Evolutionary conservation across 768 basidiomycete species (phyloP).

Genomic region (Lactifluus pinguis): DNA sequence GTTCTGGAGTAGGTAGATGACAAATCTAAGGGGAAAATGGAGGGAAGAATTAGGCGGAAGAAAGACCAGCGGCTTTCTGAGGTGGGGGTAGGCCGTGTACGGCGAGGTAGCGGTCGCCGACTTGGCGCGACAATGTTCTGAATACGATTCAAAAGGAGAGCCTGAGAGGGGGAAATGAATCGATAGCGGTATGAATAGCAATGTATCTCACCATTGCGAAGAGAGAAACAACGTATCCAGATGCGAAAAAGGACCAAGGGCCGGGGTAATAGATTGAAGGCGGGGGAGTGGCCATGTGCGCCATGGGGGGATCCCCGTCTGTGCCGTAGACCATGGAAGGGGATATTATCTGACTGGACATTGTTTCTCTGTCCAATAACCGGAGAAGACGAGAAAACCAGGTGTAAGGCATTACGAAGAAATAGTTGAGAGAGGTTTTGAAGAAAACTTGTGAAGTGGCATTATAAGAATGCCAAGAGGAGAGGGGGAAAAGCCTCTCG

Average conservation of each 20-base stretch:
- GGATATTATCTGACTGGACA: background rate
- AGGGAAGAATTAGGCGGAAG: constrained; percentile 25
- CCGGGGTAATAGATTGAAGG: constrained; percentile 35
- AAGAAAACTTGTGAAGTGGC: background rate
- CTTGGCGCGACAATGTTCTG: constrained; percentile 72
- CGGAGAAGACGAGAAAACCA: constrained; percentile 1
- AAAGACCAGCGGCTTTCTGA: constrained; percentile 19
- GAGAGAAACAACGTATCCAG: constrained; percentile 60
- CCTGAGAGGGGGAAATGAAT: constrained; percentile 30
- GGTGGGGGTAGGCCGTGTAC: constrained; percentile 18
- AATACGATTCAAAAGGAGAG: constrained; percentile 62
- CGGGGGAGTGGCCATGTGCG: constrained; percentile 11
- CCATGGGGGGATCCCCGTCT: background rate
- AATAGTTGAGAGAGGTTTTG: constrained; percentile 1
- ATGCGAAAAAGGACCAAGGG: constrained; percentile 65
- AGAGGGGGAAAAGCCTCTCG: background rate
- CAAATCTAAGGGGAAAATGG: constrained; percentile 57
- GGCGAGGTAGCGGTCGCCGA: constrained; percentile 29
- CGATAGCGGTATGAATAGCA: background rate
- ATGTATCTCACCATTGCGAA: constrained; percentile 46
- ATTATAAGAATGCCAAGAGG: background rate
- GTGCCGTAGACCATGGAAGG: constrained; percentile 1
- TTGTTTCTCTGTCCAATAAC: constrained; percentile 4
- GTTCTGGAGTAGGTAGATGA: constrained; percentile 51
- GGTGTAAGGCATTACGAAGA: background rate